Percentiles rank a stretch among this genome's conserved stretches.
Evolutionary conservation across 139 green algal genomes (phyloP).

Genomic region (Chlamydomonas eustigma): DNA sequence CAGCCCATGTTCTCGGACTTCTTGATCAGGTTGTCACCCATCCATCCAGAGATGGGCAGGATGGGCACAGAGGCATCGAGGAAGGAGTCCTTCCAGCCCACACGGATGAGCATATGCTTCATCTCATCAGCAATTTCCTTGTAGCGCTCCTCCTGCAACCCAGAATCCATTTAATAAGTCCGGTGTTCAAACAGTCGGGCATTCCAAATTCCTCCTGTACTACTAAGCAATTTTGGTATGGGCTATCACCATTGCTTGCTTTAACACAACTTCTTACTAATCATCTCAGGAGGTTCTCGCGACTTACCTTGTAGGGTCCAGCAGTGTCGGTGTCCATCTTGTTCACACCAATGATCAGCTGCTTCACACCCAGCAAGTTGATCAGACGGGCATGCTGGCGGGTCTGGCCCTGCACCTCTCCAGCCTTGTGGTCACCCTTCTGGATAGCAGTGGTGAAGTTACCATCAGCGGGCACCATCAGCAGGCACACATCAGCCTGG

Average conservation of each 20-base stretch:
- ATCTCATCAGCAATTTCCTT: conserved; percentile 98
- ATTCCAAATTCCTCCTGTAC: too few species aligned
- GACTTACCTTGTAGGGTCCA: conserved; percentile 88
- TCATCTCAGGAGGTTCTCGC: too few species aligned
- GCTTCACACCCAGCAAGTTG: conserved; percentile 97
- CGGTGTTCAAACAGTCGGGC: too few species aligned
- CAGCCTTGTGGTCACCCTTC: conserved; percentile 96
- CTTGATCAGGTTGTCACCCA: conserved; percentile 98
- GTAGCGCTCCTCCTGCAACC: conserved; percentile 91
- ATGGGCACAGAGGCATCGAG: conserved; percentile 85
- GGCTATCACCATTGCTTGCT: too few species aligned
- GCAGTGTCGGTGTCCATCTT: conserved; percentile 96
- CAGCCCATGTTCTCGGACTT: conserved; percentile 92
- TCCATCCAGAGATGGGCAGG: conserved; percentile 98
- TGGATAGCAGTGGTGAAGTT: conserved; percentile 97
- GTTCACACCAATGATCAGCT: conserved; percentile 93
- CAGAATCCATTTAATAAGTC: too few species aligned
- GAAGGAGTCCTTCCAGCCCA: conserved; percentile 85
- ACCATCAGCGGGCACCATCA: conserved; percentile 83
- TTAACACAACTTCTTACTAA: too few species aligned
- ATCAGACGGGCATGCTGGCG: conserved; percentile 97
- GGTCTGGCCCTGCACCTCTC: conserved; percentile 96
- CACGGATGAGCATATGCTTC: conserved; percentile 76
- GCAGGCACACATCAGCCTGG: conserved; percentile 90
- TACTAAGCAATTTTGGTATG: too few species aligned